Percentiles rank a stretch among this genome's conserved stretches.
phyloP scores from a whole-genome alignment of 192 early-diverging fungal species.

The Irineochytrium annulatum region DNA sequence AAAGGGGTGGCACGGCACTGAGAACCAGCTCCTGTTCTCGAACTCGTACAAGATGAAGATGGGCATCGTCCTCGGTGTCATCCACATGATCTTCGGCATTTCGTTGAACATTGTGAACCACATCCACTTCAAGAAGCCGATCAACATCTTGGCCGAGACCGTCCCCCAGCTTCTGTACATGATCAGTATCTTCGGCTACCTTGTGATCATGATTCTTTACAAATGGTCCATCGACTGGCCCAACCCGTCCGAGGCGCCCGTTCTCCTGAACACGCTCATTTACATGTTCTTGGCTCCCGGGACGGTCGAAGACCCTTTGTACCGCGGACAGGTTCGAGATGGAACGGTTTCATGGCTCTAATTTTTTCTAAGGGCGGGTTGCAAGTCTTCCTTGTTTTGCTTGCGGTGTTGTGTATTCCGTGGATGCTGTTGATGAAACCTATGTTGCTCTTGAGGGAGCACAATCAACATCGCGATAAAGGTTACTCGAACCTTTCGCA shows the following conservation, averaged over 20 bases:
- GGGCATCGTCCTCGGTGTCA: constrained; percentile 91
- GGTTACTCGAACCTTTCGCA: constrained; percentile 60
- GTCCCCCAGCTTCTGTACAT: constrained; percentile 94
- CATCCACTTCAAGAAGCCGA: constrained; percentile 76
- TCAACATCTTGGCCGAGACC: constrained; percentile 81
- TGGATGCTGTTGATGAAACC: constrained; percentile 98
- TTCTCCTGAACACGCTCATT: constrained; percentile 96
- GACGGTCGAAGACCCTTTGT: constrained; percentile 70
- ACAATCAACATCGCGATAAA: constrained; percentile 45
- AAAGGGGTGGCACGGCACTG: constrained; percentile 84
- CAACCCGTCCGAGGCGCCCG: constrained; percentile 72
- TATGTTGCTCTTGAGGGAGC: constrained; percentile 75
- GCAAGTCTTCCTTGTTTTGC: constrained; percentile 74
- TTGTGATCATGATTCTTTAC: constrained; percentile 84
- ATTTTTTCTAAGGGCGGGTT: constrained; percentile 46
- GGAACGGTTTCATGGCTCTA: not conserved
- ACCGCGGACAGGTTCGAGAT: constrained; percentile 76
- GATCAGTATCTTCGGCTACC: constrained; percentile 92
- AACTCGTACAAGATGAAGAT: constrained; percentile 99
- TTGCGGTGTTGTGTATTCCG: constrained; percentile 87
- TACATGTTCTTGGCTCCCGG: constrained; percentile 99
- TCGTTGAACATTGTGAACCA: constrained; percentile 86
- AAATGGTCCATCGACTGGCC: constrained; percentile 95
- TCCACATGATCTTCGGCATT: constrained; percentile 97
- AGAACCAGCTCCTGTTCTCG: constrained; percentile 90